Evolutionary conservation across 2,329 filamentous ascomycete species (phyloP), one percentile per base, ranked within the genome.

Genomic region (Trichophaea hybrida): DNA sequence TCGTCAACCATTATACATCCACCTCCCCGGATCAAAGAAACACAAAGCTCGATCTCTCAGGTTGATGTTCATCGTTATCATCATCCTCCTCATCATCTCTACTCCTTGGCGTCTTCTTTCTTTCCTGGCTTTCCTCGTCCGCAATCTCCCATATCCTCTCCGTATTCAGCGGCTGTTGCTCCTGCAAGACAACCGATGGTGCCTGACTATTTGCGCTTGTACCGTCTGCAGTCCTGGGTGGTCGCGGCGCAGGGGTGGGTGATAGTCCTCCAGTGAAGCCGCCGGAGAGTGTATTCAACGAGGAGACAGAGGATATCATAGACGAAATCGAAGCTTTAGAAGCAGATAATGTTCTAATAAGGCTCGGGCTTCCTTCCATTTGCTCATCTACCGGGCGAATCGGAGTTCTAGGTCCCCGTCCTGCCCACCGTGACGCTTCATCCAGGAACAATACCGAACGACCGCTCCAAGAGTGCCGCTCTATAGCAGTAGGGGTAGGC

Each of bases 391-490:
- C 38, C 1, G 8, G 46, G 4, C 10, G 46, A 50, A 50, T 31
- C 10, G 50, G 12, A 12, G 24, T n/a, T 34, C 2, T 6, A 10
- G 50, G 10, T 49, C 24, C 24, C 44, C 24, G 13, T 43, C 38
- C 10, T 43, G 38, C 38, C 10, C 10, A 50, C 4, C 8, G 46
- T 3, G 50, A 32, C 10, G 5, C 2, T 7, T 53, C 50, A 32
- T 53, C 50, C 1, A 53, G 50, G 17, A 53, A 32, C 8, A 53
- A 5, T 6, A 53, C 34, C 32, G 50, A 53, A 2, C 62, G 57
- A n/a, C 62, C 62, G 5, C 40, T 63, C 62, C 62, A 64, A 4
- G 62, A 64, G n/a, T 57, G n/a, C 8, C 61, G 57, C n/a, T 61
- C 58, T 7, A n/a, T 15, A 2, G 54, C 5, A 31, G 33, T 12